These are phyloP conservation scores for Stagonosporopsis vannaccii DNA, from an alignment of 2,329 filamentous ascomycete species.

Conservation along the genomic window DNA sequence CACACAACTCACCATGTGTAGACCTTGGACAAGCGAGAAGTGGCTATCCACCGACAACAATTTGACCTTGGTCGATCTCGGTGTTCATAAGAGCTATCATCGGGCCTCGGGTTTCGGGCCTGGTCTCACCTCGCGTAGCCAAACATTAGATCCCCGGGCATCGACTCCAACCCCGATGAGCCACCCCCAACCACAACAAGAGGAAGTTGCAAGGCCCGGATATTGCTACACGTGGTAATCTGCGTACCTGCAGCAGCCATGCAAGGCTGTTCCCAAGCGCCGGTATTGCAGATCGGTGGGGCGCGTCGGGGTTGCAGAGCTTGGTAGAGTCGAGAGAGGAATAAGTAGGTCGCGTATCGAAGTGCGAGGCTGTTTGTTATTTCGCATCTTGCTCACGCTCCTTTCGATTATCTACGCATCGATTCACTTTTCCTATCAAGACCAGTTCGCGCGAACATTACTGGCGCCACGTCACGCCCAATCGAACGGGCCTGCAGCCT, in stretches of 20 bases:
- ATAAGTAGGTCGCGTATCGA: conserved; percentile 9
- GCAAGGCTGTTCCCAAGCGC: conserved; percentile 11
- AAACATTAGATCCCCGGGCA: conserved; percentile 11
- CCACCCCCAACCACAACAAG: conserved; percentile 13
- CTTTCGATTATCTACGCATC: neutral
- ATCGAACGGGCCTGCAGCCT: neutral
- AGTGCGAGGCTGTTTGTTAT: conserved; percentile 1
- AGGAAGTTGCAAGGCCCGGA: conserved; percentile 1
- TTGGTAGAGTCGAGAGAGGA: neutral
- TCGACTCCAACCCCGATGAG: conserved; percentile 16
- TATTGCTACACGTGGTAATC: conserved; percentile 9
- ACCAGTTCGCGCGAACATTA: neutral
- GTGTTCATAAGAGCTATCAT: conserved; percentile 1
- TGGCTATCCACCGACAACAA: neutral
- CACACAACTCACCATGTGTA: neutral
- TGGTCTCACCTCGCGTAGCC: conserved; percentile 11
- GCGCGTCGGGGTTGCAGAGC: conserved; percentile 8
- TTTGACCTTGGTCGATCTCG: neutral
- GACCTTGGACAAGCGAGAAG: neutral
- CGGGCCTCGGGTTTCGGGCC: conserved; percentile 18
- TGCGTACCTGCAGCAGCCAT: conserved; percentile 12
- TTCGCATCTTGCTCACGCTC: neutral
- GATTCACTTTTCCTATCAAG: neutral
- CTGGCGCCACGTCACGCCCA: conserved; percentile 2
- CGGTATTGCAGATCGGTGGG: conserved; percentile 16